Evolutionary conservation across 345 rosid genomes (phyloP), one percentile per base, ranked within the genome.

Genomic region (Raphanus raphanistrum): DNA sequence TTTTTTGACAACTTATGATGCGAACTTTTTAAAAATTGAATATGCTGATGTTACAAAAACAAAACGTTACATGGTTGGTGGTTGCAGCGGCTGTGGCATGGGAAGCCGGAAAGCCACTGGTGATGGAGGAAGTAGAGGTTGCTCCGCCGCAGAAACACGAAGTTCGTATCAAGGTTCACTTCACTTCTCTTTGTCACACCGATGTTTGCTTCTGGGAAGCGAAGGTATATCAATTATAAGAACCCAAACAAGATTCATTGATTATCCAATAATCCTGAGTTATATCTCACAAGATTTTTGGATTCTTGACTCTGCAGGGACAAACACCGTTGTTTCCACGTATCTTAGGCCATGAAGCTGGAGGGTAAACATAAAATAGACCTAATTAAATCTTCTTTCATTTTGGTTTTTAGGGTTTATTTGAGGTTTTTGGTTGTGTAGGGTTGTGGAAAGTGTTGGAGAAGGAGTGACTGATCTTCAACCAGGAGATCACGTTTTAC

Each of bases 201-300:
- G 98, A 93, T 83, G 88, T 91, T 76, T 93, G 91, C 86, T 93
- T 91, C 87, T 93, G 98, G 98, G 98, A 93, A 70, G 95, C 98
- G 13, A 93, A 89, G 98, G 98, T 89, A 38, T 38, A 38, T 38
- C 45, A 55, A 12, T n/a, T n/a, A n/a, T 26, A 36, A n/a, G 15
- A 26, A 11, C 35, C 16, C 21, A 38, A 38, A 38, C 45, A 38
- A 38, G 4, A 10, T 3, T 38, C 45, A 38, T 3, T 38, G 2
- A 9, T 38, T 9, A 38, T n/a, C 12, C 45, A 0, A 12, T 38
- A 10, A 9, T 3, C 4, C 12, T 38, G 45, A 38, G 45, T 38
- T 10, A 9, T 38, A 10, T 3, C 5, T 38, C 43, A 45, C 52
- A 13, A 12, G 38, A 0, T 35, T 32, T 32, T 35, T 8, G 8